Evolutionary conservation across 2,329 filamentous ascomycete genomes (phyloP).

Genomic region (Bipolaris sorokiniana): DNA sequence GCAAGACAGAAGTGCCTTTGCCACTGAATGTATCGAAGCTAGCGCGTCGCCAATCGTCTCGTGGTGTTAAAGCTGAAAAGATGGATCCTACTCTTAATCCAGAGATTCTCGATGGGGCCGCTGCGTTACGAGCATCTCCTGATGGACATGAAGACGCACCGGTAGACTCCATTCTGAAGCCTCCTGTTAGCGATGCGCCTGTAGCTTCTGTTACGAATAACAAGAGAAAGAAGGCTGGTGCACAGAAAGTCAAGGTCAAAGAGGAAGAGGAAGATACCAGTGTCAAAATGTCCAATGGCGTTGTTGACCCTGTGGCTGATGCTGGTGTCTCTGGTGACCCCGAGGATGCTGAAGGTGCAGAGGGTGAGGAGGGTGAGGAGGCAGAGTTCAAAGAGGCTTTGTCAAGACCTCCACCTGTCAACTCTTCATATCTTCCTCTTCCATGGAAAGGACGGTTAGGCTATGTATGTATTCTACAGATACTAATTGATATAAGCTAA

Average conservation of each 20-base stretch:
- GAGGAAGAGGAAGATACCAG: conserved; percentile 23
- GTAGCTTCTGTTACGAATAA: conserved; percentile 25
- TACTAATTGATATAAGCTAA: conserved; percentile 25
- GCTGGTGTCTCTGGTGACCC: conserved; percentile 49
- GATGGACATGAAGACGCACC: conserved; percentile 43
- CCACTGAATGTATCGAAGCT: conserved; percentile 28
- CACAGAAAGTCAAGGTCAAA: conserved; percentile 38
- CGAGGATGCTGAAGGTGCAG: conserved; percentile 53
- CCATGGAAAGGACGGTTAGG: conserved; percentile 90
- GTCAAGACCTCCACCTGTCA: conserved; percentile 74
- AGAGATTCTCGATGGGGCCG: conserved; percentile 52
- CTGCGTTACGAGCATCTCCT: conserved; percentile 53
- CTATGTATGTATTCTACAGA: conserved; percentile 67
- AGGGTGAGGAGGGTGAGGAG: conserved; percentile 58
- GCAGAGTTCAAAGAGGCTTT: conserved; percentile 65
- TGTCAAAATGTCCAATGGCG: conserved; percentile 18
- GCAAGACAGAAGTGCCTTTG: conserved; percentile 34
- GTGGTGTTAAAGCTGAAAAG: conserved; percentile 26
- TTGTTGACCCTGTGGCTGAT: conserved; percentile 21
- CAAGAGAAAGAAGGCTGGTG: conserved; percentile 33
- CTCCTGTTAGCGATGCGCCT: conserved; percentile 18
- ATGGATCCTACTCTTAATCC: conserved; percentile 47
- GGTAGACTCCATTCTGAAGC: conserved; percentile 15
- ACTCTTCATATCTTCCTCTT: conserved; percentile 81
- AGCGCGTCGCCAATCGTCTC: conserved; percentile 36